Conservation (phyloP, 306 rosid species). For the Vachellia pachyceras region DNA sequence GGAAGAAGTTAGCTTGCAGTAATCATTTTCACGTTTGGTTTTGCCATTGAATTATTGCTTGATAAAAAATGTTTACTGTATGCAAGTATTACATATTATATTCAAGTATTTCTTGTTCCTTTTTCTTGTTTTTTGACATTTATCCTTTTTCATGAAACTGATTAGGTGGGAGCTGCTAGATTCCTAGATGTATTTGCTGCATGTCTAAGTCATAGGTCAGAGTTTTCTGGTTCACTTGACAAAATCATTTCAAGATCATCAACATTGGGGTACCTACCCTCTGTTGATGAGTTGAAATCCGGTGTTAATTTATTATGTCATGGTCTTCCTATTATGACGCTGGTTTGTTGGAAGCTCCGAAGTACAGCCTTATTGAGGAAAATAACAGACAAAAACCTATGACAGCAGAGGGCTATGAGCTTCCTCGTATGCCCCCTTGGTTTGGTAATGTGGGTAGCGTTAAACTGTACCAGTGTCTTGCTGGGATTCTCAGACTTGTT, state of each 20-base stretch:
- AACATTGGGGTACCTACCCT: constrained; percentile 67
- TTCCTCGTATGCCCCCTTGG: constrained; percentile 99
- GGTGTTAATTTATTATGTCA: constrained; percentile 54
- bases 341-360: constrained; percentile 52
- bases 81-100: constrained; percentile 23
- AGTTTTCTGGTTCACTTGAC: constrained; percentile 78
- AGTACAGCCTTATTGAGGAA: constrained; percentile 51
- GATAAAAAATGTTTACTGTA: constrained; percentile 1
- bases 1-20: background rate
- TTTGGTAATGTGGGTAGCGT: constrained; percentile 68
- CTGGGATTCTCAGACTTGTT: constrained; percentile 83
- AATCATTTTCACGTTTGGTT: background rate
- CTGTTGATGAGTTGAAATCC: constrained; percentile 79
- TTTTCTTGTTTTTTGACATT: constrained; percentile 25
- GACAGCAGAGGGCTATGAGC: constrained; percentile 50
- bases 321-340: constrained; percentile 48
- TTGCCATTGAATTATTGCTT: constrained; percentile 16
- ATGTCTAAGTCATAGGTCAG: constrained; percentile 81
- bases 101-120: constrained; percentile 23
- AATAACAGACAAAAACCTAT: constrained; percentile 42
- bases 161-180: constrained; percentile 74
- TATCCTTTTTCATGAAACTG: constrained; percentile 43
- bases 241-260: constrained; percentile 69
- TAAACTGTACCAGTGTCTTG: constrained; percentile 75
- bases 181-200: constrained; percentile 79